These are phyloP conservation scores for Orbilia javanica DNA, from an alignment of 2,329 filamentous ascomycete genomes.

Conservation along the genomic window DNA sequence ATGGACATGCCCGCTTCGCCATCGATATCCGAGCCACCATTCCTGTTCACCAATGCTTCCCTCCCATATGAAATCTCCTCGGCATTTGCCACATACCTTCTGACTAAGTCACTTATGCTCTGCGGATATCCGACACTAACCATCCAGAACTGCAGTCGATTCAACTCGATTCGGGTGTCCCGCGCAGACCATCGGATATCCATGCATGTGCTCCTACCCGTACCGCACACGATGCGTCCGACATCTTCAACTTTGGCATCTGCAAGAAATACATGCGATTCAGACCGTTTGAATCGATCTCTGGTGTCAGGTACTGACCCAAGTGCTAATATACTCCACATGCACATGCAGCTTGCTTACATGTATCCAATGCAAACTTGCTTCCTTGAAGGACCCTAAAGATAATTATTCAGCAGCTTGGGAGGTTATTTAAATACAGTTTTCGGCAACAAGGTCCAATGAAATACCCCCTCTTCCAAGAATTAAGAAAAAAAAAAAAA, in stretches of 20 bases:
- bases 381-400: neutral
- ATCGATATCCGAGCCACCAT: slow-evolving; percentile 18
- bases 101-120: neutral
- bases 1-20: slow-evolving; percentile 3
- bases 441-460: slow-evolving; percentile 24
- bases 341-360: slow-evolving; percentile 15
- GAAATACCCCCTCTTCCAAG: too few species aligned
- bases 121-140: slow-evolving; percentile 3
- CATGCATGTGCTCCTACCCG: neutral
- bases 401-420: slow-evolving; percentile 21
- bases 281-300: neutral
- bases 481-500: neutral
- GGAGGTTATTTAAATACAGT: neutral
- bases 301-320: too few species aligned
- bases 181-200: neutral
- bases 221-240: neutral
- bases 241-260: neutral
- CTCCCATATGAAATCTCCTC: neutral
- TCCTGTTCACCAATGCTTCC: too few species aligned
- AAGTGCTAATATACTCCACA: neutral
- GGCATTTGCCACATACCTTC: slow-evolving; percentile 13
- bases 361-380: neutral
- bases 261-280: neutral
- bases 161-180: neutral
- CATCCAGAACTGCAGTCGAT: slow-evolving; percentile 9